Evolutionary conservation across 2,329 filamentous ascomycete species (phyloP).

Genomic region (Penicillium sp.): DNA sequence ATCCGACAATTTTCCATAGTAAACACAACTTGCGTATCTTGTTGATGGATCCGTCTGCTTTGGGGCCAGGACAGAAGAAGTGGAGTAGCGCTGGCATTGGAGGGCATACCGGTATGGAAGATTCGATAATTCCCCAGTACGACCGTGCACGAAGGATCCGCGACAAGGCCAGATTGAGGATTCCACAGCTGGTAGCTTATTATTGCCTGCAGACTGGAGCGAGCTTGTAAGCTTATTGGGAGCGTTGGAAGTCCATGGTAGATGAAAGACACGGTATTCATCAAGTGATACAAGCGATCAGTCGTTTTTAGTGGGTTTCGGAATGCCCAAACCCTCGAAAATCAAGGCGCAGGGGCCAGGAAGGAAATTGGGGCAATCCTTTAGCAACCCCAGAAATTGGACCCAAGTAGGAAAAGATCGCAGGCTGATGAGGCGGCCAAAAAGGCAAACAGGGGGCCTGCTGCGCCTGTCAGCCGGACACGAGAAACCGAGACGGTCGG

Average conservation of each 20-base stretch:
- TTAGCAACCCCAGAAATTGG: constrained; percentile 22
- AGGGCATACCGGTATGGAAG: constrained; percentile 9
- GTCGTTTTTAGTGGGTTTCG: not conserved
- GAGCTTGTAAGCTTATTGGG: not conserved
- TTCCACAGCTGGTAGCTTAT: not conserved
- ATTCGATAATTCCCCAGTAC: constrained; percentile 8
- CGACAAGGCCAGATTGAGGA: not conserved
- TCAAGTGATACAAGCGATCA: not conserved
- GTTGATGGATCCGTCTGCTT: not conserved
- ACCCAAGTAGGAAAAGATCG: constrained; percentile 23
- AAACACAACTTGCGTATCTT: not conserved
- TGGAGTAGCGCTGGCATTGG: not conserved
- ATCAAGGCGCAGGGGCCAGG: not conserved
- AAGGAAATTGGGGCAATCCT: constrained; percentile 15
- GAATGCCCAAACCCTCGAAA: not conserved
- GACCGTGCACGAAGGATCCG: constrained; percentile 4
- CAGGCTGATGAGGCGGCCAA: constrained; percentile 11
- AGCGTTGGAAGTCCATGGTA: not conserved
- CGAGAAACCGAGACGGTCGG: constrained; percentile 5
- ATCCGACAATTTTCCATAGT: not conserved
- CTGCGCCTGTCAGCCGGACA: constrained; percentile 3
- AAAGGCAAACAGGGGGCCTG: constrained; percentile 16
- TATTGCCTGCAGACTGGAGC: not conserved
- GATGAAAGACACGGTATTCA: not conserved
- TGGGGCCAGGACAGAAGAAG: not conserved